Evolutionary conservation across 768 basidiomycete genomes (phyloP).

Genomic region (Suillus decipiens): DNA sequence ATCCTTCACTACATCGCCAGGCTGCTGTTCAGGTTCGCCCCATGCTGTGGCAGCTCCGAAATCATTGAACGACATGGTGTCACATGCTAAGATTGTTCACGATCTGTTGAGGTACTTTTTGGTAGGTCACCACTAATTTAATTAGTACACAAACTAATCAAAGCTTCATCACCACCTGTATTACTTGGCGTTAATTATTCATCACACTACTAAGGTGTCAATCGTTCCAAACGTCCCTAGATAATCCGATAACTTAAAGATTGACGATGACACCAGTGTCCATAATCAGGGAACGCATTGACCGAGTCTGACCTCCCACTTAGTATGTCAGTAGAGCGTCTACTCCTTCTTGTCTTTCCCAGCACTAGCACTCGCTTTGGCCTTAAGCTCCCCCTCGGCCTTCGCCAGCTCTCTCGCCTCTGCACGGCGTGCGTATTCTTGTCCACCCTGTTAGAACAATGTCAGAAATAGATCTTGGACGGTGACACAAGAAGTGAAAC

Average conservation of each 20-base stretch:
- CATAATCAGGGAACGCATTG: not conserved
- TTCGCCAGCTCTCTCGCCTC: conserved; percentile 48
- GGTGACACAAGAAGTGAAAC: conserved; percentile 6
- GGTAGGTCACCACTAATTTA: not conserved
- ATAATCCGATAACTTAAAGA: not conserved
- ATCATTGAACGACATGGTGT: conserved; percentile 47
- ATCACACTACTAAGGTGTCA: not conserved
- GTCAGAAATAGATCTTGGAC: conserved; percentile 15
- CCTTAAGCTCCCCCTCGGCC: conserved; percentile 37
- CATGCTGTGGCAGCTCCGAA: conserved; percentile 48
- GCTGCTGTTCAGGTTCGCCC: conserved; percentile 45
- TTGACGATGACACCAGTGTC: not conserved
- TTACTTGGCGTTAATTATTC: not conserved
- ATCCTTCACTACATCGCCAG: conserved; percentile 60
- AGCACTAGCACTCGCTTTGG: conserved; percentile 17
- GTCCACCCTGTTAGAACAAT: conserved; percentile 62
- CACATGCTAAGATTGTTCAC: not conserved
- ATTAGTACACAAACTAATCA: not conserved
- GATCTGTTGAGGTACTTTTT: not conserved
- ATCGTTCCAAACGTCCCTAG: not conserved
- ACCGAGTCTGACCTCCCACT: not conserved
- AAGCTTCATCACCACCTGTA: not conserved
- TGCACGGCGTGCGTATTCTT: conserved; percentile 74
- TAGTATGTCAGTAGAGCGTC: conserved; percentile 4
- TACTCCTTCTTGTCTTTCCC: conserved; percentile 36